Evolutionary conservation across 176 grass and related monocot species (phyloP), one percentile per base, ranked within the genome.

Genomic region (Phragmites australis): DNA sequence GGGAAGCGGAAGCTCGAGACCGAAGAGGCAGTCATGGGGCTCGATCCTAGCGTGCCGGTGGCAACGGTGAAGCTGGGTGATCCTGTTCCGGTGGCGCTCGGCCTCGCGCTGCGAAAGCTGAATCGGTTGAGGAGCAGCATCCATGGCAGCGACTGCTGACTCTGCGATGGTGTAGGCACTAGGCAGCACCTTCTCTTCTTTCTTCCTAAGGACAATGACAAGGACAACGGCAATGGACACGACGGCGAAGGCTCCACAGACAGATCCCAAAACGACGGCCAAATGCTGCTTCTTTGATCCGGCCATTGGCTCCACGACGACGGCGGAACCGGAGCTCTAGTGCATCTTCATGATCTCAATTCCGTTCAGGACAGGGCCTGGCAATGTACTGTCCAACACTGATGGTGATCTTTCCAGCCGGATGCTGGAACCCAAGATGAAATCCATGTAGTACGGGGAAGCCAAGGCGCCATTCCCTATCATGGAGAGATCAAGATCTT

Each of bases 291-390:
- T 94, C 30, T 44, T 18, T 19, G 27, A 62, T 9, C 77, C 12
- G 2, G 44, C 29, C 54, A 56, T 0, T 8, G 90, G 75, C 40
- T 70, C 47, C 19, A 94, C 79, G 21, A 89, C 83, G 75, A 81
- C 60, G 18, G 82, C 82, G 10, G 81, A 81, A 9, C 87, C 87
- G 17, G 72, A 51, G 37, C 37, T 56, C 57, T 65, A 21, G n/a
- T 63, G 15, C 18, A 97, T 81, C 66, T 76, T 83, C 91, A 90
- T 84, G 72, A 97, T 97, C 84, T 97, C 94, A 4, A 97, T 65
- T 0, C 94, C 94, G 21, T 97, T 97, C 10, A 97, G 72, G 27
- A 97, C 88, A 21, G 86, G 82, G 19, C 37, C 79, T 5, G 78
- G 84, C 2, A 61, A 14, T 32, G 72, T 34, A 3, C 72, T 84